Evolutionary conservation across 108 stramenopile species (phyloP), one percentile per base, ranked within the genome.

Genomic region (Craspedostauros australis): DNA sequence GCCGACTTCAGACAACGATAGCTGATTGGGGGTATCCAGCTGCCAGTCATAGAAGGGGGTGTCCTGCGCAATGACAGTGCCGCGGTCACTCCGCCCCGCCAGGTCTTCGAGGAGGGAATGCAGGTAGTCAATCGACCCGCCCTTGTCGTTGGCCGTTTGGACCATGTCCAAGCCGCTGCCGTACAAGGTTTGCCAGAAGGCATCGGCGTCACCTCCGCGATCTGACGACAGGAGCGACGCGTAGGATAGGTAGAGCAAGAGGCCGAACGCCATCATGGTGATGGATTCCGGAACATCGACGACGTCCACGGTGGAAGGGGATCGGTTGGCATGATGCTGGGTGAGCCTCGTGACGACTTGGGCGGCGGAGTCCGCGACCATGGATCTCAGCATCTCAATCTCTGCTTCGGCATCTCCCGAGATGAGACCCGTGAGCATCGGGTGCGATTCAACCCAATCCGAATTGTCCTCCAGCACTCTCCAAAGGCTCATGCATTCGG

Each of bases 401-500:
- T 75, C 74, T 6, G 31, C 22, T 40, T 56, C 55, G 0, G 25
- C 44, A 21, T 30, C 34, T 22, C 27, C 39, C 2, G 47, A 22
- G 29, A 32, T 39, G 24, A 77, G 39, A 3, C 63, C 77, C 4
- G 34, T 6, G 15, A 77, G 49, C 25, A 85, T 41, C 23, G 84
- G 84, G 44, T 80, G 84, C 7, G 38, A 21, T 1, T 23, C 8
- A 16, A 73, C 54, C 78, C 78, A 80, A 31, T 45, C 33, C 29
- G 19, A 18, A 36, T 46, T 33, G 14, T 23, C 28, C 6, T 68
- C 56, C n/a, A 63, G 39, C 3, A 72, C 60, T 23, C 68, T 73
- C 83, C 83, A 84, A 31, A 84, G 54, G n/a, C 72, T 66, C 66
- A 75, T 66, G 40, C 68, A 77, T 42, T 78, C 83, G 2, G 71